These are phyloP conservation scores for Russula lepida DNA, from an alignment of 768 basidiomycete genomes.

Conservation along the genomic window DNA sequence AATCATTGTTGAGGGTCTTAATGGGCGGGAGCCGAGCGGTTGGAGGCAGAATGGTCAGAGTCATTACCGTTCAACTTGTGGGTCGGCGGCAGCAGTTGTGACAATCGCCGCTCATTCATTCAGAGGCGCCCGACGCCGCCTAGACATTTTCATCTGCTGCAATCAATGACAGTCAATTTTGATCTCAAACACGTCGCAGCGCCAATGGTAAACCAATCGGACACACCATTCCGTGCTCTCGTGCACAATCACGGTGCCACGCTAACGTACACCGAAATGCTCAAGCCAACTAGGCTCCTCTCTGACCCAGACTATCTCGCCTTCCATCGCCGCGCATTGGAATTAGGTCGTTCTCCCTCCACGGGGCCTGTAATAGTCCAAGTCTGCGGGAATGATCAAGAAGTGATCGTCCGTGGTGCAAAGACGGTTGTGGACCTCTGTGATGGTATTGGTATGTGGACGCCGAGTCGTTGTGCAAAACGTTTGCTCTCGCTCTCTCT, in stretches of 20 bases:
- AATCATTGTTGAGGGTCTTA: not conserved
- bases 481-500: too few species aligned
- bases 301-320: conserved; percentile 59
- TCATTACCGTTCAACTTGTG: not conserved
- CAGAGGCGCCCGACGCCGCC: not conserved
- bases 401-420: conserved; percentile 51
- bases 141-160: too few species aligned
- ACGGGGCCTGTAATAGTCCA: conserved; percentile 56
- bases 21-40: conserved; percentile 10
- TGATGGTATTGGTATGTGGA: conserved; percentile 56
- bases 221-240: conserved; percentile 62
- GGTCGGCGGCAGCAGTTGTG: not conserved
- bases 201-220: conserved; percentile 77
- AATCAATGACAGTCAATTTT: conserved; percentile 5
- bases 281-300: conserved; percentile 50
- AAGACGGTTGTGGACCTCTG: conserved; percentile 50
- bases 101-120: not conserved
- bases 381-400: conserved; percentile 64
- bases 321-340: conserved; percentile 51
- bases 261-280: conserved; percentile 72
- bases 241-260: conserved; percentile 57
- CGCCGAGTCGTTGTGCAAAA: not conserved
- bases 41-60: not conserved
- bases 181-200: conserved; percentile 43
- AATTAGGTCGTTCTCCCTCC: conserved; percentile 23